Conservation (phyloP, 208 protist genomes). For the Acanthamoeba sp. region DNA sequence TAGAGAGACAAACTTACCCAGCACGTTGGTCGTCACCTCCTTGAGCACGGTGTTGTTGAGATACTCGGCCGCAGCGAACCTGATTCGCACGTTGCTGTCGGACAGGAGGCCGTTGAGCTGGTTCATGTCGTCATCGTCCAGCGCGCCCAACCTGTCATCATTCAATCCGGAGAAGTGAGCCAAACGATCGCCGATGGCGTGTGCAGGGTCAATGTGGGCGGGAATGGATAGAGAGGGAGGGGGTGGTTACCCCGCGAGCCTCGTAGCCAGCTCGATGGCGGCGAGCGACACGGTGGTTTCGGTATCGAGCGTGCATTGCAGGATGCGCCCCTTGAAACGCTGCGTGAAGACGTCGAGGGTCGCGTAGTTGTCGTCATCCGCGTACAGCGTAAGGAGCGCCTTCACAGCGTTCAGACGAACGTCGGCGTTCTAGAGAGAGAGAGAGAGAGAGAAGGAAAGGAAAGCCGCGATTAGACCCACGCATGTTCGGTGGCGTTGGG, state of each 20-base stretch:
- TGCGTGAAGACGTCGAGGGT: conserved; percentile 66
- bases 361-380: conserved; percentile 6
- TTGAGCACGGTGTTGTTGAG: conserved; percentile 46
- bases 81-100: conserved; percentile 60
- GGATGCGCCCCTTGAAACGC: conserved; percentile 65
- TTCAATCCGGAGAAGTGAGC: not conserved
- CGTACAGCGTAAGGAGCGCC: conserved; percentile 1
- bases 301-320: conserved; percentile 66
- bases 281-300: not conserved
- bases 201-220: not conserved
- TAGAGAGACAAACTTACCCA: not conserved
- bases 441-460: not conserved
- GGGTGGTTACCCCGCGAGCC: not conserved
- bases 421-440: not conserved
- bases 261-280: conserved; percentile 2
- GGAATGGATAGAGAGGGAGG: not conserved
- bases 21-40: not conserved
- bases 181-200: too few relatives aligned
- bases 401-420: not conserved
- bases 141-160: not conserved
- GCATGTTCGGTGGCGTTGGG: too few relatives aligned
- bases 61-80: conserved; percentile 62
- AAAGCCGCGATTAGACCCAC: too few relatives aligned
- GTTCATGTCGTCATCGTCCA: conserved; percentile 52
- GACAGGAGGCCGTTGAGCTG: conserved; percentile 62